Conservation (phyloP, 2,329 filamentous ascomycete genomes). For the Xylariaceae sp. region DNA sequence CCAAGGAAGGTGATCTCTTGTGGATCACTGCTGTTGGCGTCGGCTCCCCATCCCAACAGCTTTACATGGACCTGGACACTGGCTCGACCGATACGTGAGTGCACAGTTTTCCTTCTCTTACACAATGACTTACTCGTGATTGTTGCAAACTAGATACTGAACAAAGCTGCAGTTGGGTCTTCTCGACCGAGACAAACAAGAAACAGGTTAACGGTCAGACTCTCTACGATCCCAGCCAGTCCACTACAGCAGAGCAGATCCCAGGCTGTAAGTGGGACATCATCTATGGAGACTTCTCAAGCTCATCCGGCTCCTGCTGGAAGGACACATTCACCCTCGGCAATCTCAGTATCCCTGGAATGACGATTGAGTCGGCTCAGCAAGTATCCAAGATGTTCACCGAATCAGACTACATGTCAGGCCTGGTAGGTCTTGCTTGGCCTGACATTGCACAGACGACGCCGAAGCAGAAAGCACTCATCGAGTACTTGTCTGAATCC, state of each 20-base stretch:
- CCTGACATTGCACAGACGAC: slow-evolving; percentile 42
- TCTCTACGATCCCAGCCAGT: slow-evolving; percentile 45
- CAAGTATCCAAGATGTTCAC: slow-evolving; percentile 44
- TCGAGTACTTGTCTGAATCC: slow-evolving; percentile 42
- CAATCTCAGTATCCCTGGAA: slow-evolving; percentile 41
- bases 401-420: slow-evolving; percentile 41
- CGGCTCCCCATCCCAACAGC: slow-evolving; percentile 46
- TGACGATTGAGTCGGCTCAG: slow-evolving; percentile 49
- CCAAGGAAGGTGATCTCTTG: slow-evolving; percentile 40
- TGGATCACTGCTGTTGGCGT: slow-evolving; percentile 45
- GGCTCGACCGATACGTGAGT: slow-evolving; percentile 62
- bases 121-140: slow-evolving; percentile 5
- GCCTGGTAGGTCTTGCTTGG: slow-evolving; percentile 53
- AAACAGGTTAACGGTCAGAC: slow-evolving; percentile 43
- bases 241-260: slow-evolving; percentile 42
- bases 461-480: slow-evolving; percentile 42
- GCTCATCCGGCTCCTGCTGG: slow-evolving; percentile 46
- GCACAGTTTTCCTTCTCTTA: neutral
- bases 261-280: slow-evolving; percentile 48
- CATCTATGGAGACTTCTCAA: slow-evolving; percentile 45
- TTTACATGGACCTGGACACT: slow-evolving; percentile 52
- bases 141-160: slow-evolving; percentile 1
- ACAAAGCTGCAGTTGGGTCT: slow-evolving; percentile 46
- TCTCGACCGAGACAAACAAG: slow-evolving; percentile 47
- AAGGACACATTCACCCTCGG: slow-evolving; percentile 49